A percentile compares a stretch with the other conserved stretches of the same genome.
phyloP scores from a whole-genome alignment of 2,329 filamentous ascomycete genomes.

The Trichoderma harzianum region DNA sequence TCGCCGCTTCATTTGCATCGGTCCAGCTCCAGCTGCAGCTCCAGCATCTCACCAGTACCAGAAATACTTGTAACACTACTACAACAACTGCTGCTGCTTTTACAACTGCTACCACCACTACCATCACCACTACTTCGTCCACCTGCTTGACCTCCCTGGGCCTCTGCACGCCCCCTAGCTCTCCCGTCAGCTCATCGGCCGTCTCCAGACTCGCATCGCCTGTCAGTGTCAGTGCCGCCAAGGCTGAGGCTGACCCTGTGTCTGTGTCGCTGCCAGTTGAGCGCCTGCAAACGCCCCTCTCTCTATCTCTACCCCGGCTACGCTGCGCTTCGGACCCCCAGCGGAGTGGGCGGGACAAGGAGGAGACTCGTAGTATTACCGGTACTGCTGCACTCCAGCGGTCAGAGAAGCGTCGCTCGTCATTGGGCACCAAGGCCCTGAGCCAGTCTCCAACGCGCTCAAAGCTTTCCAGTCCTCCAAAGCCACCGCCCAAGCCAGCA shows the following conservation, averaged over 20 bases:
- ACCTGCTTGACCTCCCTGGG: neutral
- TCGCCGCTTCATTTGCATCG: neutral
- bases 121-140: neutral
- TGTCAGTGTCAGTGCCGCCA: neutral
- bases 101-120: neutral
- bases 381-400: conserved; percentile 9
- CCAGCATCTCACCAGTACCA: neutral
- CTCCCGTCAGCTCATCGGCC: conserved; percentile 1
- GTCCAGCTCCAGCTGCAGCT: conserved; percentile 1
- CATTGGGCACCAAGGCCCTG: conserved; percentile 22
- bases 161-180: conserved; percentile 11
- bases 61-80: neutral
- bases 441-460: conserved; percentile 9
- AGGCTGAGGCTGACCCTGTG: neutral
- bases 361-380: conserved; percentile 2
- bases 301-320: conserved; percentile 17
- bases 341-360: conserved; percentile 16
- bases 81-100: neutral
- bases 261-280: neutral
- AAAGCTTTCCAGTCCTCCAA: conserved; percentile 15
- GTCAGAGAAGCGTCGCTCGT: conserved; percentile 17
- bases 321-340: conserved; percentile 11
- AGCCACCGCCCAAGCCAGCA: conserved; percentile 14
- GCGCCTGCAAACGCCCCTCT: conserved; percentile 9
- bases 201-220: conserved; percentile 9